Evolutionary conservation across 176 grass and related monocot genomes (phyloP), one percentile per base, ranked within the genome.

Genomic region (Miscanthus lutarioriparius): DNA sequence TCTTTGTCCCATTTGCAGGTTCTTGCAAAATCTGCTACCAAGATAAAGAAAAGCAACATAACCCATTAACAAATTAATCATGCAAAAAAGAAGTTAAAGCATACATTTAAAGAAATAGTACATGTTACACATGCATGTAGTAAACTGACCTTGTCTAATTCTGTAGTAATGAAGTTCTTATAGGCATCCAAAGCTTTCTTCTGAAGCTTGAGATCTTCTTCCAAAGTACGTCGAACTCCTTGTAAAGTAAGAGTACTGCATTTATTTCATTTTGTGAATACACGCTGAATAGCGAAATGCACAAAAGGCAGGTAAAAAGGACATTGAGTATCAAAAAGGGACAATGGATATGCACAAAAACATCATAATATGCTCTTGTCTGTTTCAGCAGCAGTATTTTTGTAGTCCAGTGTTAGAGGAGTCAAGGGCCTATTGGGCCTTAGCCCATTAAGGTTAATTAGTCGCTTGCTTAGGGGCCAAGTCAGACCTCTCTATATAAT

Each of bases 201-300:
- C 48, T 53, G 43, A 71, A 99, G 89, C 63, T 94, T 92, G 78
- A 99, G 87, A 80, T 96, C 96, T 87, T 96, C 87, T 83, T 99
- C 96, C 85, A 99, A 91, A 43, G 91, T 85, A 41, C 93, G 89
- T 14, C 96, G 93, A 90, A 99, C 91, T 85, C 89, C 86, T 90
- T 82, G 79, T 85, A 94, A 81, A 81, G 80, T 87, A 95, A 99
- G 87, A 87, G 65, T 88, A 76, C 96, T 99, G 89, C 83, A 93
- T 80, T 80, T 82, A 16, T 79, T 80, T 80, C 81, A 90, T 67
- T 61, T 69, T 72, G 67, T 77, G 62, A 87, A 78, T 75, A 75
- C 5, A 83, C 49, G 28, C 68, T 67, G 53, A 86, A 87, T 67
- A 43, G 14, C 11, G 8, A 58, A 82, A 90, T 54, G 61, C 22